Percentiles rank a stretch among this genome's conserved stretches.
These are phyloP conservation scores for Spizellomyces punctatus DNA, from an alignment of 192 early-diverging fungal species.

Conservation along the genomic window DNA sequence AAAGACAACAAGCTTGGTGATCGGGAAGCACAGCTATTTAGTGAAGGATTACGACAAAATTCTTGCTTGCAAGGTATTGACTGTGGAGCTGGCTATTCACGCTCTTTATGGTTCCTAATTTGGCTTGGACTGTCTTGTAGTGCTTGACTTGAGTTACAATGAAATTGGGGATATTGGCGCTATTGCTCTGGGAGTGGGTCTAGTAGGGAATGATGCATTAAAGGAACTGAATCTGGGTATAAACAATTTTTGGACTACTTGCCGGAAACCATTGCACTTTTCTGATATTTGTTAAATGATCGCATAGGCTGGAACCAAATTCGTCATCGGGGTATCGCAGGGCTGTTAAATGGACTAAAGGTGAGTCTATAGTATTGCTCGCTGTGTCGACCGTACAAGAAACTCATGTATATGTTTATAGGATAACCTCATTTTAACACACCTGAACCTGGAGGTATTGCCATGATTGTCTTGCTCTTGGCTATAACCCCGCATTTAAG, in stretches of 20 bases:
- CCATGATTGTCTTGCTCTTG: background rate
- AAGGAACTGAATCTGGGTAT: constrained; percentile 52
- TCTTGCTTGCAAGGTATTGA: constrained; percentile 43
- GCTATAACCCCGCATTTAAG: background rate
- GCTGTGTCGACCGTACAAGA: background rate
- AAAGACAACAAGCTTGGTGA: constrained; percentile 53
- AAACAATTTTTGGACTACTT: background rate
- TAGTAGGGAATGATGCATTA: constrained; percentile 45
- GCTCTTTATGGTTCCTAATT: background rate
- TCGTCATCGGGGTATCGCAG: constrained; percentile 43
- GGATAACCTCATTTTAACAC: constrained; percentile 37
- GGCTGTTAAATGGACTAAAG: constrained; percentile 46
- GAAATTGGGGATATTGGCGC: constrained; percentile 55
- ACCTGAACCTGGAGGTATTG: constrained; percentile 35
- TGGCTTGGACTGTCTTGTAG: constrained; percentile 14
- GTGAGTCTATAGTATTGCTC: constrained; percentile 11
- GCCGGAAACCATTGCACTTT: background rate
- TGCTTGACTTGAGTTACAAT: constrained; percentile 55
- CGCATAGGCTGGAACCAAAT: constrained; percentile 50
- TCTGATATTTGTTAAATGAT: background rate
- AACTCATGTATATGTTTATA: background rate
- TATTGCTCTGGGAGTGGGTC: constrained; percentile 48
- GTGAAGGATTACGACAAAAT: constrained; percentile 52
- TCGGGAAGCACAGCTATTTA: constrained; percentile 47
- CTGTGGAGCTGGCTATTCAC: background rate